Evolutionary conservation across 1,284 basidiomycete genomes (phyloP), one percentile per base, ranked within the genome.

Genomic region (Ustilago bromivora): DNA sequence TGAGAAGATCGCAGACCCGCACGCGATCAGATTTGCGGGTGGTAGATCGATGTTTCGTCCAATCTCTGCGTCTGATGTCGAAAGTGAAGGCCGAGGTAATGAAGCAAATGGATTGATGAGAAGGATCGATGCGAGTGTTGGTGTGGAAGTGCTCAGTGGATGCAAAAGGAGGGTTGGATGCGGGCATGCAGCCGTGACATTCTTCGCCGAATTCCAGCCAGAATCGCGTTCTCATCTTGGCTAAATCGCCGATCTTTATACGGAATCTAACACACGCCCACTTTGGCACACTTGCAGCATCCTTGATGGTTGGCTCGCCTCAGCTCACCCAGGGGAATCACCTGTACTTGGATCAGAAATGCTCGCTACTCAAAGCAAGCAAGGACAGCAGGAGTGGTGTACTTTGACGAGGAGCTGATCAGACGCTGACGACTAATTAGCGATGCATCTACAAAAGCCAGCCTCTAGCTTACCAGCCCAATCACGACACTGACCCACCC

Each of bases 401-500:
- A 28, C 3, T 28, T 28, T 28, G 23, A 28, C 23, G 23, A 28
- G 23, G 23, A 28, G 23, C 3, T 28, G 3, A 28, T 28, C 23
- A 28, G 23, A 28, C 23, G 3, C 3, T 28, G 23, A 28, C 23
- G 23, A 28, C 23, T 28, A 3, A 28, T 28, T 28, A 28, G 23
- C 23, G 23, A 28, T 28, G 23, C 23, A 28, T 28, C 23, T 28
- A 28, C 38, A 40, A 10, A 17, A 17, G 15, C 38, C 38, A 19
- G 11, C 32, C 4, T 15, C 36, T 28, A 52, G 4, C 35, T 36
- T 10, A 77, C 47, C 31, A 77, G 46, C 41, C 71, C 75, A 54
- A 77, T 73, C 5, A 77, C 70, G 1, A 77, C 67, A 6, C 71
- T 56, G 15, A 77, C 64, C 96, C 96, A 98, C 8, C 96, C 96